Evolutionary conservation across 2,329 filamentous ascomycete genomes (phyloP).

Genomic region (Tolypocladium sp.): DNA sequence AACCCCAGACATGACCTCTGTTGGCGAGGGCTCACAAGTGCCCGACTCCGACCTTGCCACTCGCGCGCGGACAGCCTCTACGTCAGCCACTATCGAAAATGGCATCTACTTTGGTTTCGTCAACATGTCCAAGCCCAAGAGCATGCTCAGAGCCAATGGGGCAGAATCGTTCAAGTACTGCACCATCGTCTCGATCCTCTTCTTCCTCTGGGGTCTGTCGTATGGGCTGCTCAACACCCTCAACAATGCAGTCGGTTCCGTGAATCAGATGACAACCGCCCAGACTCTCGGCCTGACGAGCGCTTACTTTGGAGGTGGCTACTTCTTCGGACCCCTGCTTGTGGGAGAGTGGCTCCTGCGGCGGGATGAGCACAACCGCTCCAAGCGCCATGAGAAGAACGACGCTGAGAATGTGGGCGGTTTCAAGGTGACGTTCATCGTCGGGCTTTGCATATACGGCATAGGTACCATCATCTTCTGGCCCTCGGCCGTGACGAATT

Average conservation of each 20-base stretch:
- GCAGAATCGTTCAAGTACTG: slow-evolving; percentile 63
- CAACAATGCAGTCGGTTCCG: slow-evolving; percentile 58
- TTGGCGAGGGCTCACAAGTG: not conserved
- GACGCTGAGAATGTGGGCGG: slow-evolving; percentile 45
- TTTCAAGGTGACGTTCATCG: slow-evolving; percentile 73
- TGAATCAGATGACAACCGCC: slow-evolving; percentile 50
- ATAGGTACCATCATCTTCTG: slow-evolving; percentile 77
- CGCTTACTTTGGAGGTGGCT: slow-evolving; percentile 62
- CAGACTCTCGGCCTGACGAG: slow-evolving; percentile 60
- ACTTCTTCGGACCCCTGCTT: slow-evolving; percentile 60
- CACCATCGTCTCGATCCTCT: slow-evolving; percentile 67
- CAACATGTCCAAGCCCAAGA: slow-evolving; percentile 59
- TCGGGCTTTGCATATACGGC: slow-evolving; percentile 66
- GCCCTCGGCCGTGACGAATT: slow-evolving; percentile 66
- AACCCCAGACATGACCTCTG: slow-evolving; percentile 24
- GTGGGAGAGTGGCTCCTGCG: slow-evolving; percentile 64
- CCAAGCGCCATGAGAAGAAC: slow-evolving; percentile 26
- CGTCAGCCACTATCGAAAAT: slow-evolving; percentile 28
- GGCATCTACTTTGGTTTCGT: slow-evolving; percentile 68
- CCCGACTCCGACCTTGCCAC: slow-evolving; percentile 1
- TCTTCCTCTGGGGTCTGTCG: slow-evolving; percentile 84
- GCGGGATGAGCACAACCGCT: slow-evolving; percentile 52
- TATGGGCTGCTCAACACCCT: slow-evolving; percentile 80
- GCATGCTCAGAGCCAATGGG: slow-evolving; percentile 56
- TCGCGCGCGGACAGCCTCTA: slow-evolving; percentile 20